Conservation (phyloP, 306 rosid genomes). For the Medicago arabica region DNA sequence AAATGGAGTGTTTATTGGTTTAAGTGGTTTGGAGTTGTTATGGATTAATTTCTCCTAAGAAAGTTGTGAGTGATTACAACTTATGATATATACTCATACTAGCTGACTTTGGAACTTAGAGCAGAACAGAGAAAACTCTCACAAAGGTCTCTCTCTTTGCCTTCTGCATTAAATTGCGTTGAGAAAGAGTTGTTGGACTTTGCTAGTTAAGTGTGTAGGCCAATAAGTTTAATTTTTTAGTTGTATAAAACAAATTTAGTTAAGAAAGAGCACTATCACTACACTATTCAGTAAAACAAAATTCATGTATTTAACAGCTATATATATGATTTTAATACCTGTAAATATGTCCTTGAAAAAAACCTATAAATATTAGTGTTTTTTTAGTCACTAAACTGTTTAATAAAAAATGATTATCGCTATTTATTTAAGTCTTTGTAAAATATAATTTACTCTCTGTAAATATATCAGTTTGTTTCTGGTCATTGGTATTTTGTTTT, state of each 20-base stretch:
- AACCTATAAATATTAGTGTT: too few species aligned
- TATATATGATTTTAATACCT: too few species aligned
- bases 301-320: neutral
- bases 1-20: neutral
- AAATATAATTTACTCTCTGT: too few species aligned
- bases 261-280: neutral
- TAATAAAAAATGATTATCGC: too few species aligned
- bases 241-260: constrained; percentile 5
- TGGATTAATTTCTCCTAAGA: neutral
- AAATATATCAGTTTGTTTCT: too few species aligned
- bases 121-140: neutral
- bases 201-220: constrained; percentile 6
- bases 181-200: constrained; percentile 12
- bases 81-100: neutral
- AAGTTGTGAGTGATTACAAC: neutral
- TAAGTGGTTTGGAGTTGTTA: neutral
- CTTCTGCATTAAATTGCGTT: constrained; percentile 7
- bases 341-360: too few species aligned
- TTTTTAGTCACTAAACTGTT: too few species aligned
- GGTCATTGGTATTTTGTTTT: too few species aligned
- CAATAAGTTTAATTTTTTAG: constrained; percentile 8
- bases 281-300: neutral
- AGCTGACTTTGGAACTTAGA: neutral
- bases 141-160: neutral
- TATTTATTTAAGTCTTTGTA: too few species aligned